Evolutionary conservation across 2,329 filamentous ascomycete genomes (phyloP).

Genomic region (Cladobotryum mycophilum): DNA sequence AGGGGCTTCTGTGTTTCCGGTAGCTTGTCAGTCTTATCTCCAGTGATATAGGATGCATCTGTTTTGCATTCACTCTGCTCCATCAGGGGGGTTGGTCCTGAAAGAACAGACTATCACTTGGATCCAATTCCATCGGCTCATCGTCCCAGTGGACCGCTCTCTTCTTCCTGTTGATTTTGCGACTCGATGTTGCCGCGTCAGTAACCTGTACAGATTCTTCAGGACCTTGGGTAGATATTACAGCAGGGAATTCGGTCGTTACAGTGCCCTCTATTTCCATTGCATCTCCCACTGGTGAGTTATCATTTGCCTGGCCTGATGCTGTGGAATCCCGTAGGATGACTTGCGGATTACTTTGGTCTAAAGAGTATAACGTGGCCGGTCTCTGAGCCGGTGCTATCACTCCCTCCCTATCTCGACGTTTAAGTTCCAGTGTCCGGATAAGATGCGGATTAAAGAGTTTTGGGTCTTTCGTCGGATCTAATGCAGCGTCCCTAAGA

Average conservation of each 20-base stretch:
- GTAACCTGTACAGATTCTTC: not conserved
- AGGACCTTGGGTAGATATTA: not conserved
- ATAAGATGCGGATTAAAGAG: constrained; percentile 31
- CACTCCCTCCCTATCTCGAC: constrained; percentile 38
- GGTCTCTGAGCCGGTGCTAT: constrained; percentile 30
- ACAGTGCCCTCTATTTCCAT: not conserved
- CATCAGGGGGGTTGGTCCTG: constrained; percentile 1
- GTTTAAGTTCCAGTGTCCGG: constrained; percentile 36
- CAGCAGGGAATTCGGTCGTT: not conserved
- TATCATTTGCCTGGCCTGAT: not conserved
- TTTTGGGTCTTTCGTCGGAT: constrained; percentile 36
- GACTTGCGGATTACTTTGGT: constrained; percentile 9
- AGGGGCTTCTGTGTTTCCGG: not conserved
- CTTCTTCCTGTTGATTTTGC: constrained; percentile 17
- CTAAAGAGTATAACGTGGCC: constrained; percentile 23
- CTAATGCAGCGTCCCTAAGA: constrained; percentile 33
- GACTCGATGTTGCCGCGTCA: not conserved
- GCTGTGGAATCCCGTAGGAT: not conserved
- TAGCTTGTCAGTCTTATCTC: not conserved
- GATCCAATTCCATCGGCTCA: constrained; percentile 16
- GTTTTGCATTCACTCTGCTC: not conserved
- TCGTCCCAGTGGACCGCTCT: constrained; percentile 23
- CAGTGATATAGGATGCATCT: too few relatives aligned
- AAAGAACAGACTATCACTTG: constrained; percentile 20
- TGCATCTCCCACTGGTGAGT: not conserved